phyloP scores from a whole-genome alignment of 2,329 filamentous ascomycete genomes.

The Dryadomyces quercivorus region DNA sequence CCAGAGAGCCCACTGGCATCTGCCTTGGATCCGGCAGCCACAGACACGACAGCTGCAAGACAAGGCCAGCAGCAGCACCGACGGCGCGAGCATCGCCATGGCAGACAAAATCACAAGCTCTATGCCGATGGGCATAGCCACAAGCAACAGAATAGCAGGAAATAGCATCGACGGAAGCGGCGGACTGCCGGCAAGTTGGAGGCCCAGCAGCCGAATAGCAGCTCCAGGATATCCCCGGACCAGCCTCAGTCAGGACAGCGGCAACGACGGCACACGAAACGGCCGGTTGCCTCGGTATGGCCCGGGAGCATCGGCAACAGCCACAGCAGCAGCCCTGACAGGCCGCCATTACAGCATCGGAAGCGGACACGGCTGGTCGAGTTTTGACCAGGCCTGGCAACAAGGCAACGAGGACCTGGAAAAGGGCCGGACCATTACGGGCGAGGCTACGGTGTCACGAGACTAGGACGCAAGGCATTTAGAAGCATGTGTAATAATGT shows the following conservation, averaged over 20 bases:
- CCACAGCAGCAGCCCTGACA: neutral
- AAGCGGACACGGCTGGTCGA: conserved; percentile 2
- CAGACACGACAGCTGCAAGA: neutral
- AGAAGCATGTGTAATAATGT: too few relatives aligned
- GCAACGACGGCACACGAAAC: too few relatives aligned
- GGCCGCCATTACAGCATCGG: conserved; percentile 1
- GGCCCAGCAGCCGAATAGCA: neutral
- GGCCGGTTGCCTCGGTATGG: too few relatives aligned
- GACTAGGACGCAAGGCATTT: too few relatives aligned
- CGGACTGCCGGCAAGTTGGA: neutral
- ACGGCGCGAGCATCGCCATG: neutral
- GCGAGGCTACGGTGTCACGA: too few relatives aligned
- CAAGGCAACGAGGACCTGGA: conserved; percentile 5
- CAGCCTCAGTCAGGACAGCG: too few relatives aligned
- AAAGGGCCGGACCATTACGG: neutral
- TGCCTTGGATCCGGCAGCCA: neutral
- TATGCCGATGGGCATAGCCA: too few relatives aligned
- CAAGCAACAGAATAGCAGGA: too few relatives aligned
- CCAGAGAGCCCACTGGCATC: neutral
- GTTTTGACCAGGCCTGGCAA: neutral
- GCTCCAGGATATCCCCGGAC: too few relatives aligned
- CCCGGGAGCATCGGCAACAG: neutral
- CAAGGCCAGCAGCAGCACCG: neutral
- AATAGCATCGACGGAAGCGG: too few relatives aligned
- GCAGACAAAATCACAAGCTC: neutral